Conservation (phyloP, 495 filamentous ascomycete genomes). For the Xylaria flabelliformis region DNA sequence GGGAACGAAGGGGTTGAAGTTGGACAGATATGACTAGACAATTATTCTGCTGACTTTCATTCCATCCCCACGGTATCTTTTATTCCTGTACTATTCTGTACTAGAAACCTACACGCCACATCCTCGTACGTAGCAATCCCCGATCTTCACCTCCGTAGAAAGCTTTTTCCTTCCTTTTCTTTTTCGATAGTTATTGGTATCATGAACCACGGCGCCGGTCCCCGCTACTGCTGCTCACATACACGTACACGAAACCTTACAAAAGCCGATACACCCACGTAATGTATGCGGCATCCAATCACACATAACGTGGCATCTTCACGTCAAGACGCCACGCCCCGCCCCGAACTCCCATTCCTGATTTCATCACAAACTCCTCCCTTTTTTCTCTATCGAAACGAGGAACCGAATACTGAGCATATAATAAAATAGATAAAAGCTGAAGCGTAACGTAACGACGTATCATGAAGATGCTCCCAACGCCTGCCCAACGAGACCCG, state of each 20-base stretch:
- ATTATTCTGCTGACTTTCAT: background rate
- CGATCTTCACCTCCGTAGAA: background rate
- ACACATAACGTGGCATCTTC: background rate
- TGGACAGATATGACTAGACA: background rate
- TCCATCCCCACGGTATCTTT: background rate
- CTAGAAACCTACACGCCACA: background rate
- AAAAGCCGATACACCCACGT: background rate
- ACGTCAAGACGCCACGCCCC: background rate
- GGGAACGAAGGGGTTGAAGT: background rate
- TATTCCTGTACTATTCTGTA: background rate
- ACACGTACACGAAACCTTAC: slow-evolving; percentile 22
- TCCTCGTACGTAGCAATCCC: background rate
- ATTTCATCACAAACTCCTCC: slow-evolving; percentile 11
- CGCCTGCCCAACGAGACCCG: slow-evolving; percentile 12
- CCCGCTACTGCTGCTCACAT: slow-evolving; percentile 7
- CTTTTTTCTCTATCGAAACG: slow-evolving; percentile 19
- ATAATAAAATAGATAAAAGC: slow-evolving; percentile 4
- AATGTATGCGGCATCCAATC: slow-evolving; percentile 11
- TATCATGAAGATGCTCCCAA: slow-evolving; percentile 13
- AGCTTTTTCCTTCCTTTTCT: background rate
- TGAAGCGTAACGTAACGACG: slow-evolving; percentile 16
- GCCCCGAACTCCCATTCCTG: slow-evolving; percentile 18
- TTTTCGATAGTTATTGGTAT: background rate
- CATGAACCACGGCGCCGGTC: slow-evolving; percentile 3
- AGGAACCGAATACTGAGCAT: background rate